Base-by-base conservation (phyloP, 495 filamentous ascomycete species). In the Podospora tetraspora region DNA sequence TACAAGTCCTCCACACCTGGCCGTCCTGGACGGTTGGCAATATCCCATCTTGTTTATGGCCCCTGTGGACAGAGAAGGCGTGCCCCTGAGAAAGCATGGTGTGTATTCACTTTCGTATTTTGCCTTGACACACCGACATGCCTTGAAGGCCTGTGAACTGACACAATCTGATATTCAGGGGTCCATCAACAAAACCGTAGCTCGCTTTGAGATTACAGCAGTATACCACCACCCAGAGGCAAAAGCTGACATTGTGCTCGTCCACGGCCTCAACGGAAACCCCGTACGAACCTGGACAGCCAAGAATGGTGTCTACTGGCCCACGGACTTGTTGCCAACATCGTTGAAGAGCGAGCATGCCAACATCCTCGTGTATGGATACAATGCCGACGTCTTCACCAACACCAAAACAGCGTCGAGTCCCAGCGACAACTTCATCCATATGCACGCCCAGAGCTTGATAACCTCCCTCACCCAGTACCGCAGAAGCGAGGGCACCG, bases 201-300 rank as follows among this genome's bases (percentile, higher is more conserved):
- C 84, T 74, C 86, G 86, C 25, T 90, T 85, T 78, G 91, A 91
- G 78, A 79, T 92, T 72, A 88, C 88, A 21, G 83, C 89, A 70
- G 84, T 93, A 63, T 92, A 90, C 75, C 74, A 77, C 59, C 86
- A 89, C 56, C 85, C 85, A 11, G 77, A 83, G 60, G 85, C 84
- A 23, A 84, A 83, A 71, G 87, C 87, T 75, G 87, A 89, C 72
- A 87, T 93, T 43, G 88, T 93, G 12, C 85, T 93, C 60, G 91
- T 96, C 57, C 92, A 96, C 75, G 92, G 92, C 62, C 81, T 96
- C 30, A 94, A 94, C 72, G 92, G 92, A 23, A 84, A 92, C 64
- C 91, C 92, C 1, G 79, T 88, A 27, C 84, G 85, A 64, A 91
- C 91, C 59, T 96, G 92, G 92, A 90, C 89, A 19, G 84, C 86